Percentiles rank a stretch among this genome's conserved stretches.
phyloP scores from a whole-genome alignment of 495 filamentous ascomycete species.

The Durotheca rogersii region DNA sequence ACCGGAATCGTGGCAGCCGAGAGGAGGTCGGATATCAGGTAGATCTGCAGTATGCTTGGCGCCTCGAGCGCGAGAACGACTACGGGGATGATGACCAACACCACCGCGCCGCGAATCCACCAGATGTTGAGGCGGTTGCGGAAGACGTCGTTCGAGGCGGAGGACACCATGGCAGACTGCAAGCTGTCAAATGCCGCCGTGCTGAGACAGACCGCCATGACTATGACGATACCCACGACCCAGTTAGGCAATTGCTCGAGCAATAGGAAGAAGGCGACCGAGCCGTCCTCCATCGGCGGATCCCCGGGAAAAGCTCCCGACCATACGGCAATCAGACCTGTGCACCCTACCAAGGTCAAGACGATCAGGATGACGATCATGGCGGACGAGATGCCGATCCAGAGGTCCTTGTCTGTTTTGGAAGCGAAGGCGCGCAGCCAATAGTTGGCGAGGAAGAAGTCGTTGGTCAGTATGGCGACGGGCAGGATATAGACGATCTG shows the following conservation, averaged over 20 bases:
- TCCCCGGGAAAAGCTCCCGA: constrained; percentile 61
- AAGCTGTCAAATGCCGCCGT: constrained; percentile 74
- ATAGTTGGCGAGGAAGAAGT: constrained; percentile 76
- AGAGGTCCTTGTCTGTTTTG: constrained; percentile 73
- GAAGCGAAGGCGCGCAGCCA: constrained; percentile 83
- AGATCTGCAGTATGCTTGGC: constrained; percentile 72
- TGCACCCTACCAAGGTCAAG: constrained; percentile 64
- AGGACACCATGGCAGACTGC: constrained; percentile 75
- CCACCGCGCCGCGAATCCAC: constrained; percentile 63
- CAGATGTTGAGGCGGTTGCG: constrained; percentile 70
- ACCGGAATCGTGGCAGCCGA: constrained; percentile 69
- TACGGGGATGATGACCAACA: constrained; percentile 67
- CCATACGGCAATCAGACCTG: constrained; percentile 73
- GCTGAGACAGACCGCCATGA: constrained; percentile 72
- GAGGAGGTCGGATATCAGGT: constrained; percentile 72
- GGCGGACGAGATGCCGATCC: constrained; percentile 66
- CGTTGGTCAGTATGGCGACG: constrained; percentile 71
- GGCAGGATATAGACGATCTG: constrained; percentile 77
- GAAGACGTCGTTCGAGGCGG: constrained; percentile 75
- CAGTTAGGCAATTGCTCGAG: constrained; percentile 68
- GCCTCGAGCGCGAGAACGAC: constrained; percentile 69
- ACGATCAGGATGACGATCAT: constrained; percentile 61
- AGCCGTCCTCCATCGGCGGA: constrained; percentile 57
- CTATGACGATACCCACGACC: constrained; percentile 72
- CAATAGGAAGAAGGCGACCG: constrained; percentile 70